Percentiles rank a stretch among this genome's conserved stretches.
phyloP scores from a whole-genome alignment of 768 basidiomycete species.

The Boletus tomentosulus region DNA sequence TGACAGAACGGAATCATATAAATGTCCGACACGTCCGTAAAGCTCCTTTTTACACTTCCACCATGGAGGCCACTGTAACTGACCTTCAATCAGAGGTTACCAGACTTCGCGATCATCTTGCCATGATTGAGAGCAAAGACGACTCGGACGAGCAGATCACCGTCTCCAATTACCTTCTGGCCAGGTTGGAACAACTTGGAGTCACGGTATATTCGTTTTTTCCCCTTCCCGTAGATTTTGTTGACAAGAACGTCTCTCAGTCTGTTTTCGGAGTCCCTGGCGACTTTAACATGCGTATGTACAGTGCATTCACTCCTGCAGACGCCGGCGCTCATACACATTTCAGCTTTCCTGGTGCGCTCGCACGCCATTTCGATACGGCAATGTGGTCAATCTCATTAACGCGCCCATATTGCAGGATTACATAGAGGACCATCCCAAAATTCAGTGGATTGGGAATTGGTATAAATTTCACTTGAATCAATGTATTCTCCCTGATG shows the following conservation, averaged over 20 bases:
- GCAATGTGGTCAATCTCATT: not conserved
- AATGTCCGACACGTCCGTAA: not conserved
- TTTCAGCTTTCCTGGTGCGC: constrained; percentile 28
- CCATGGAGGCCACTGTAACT: constrained; percentile 12
- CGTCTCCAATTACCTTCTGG: constrained; percentile 57
- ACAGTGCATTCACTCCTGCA: not conserved
- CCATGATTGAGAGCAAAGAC: constrained; percentile 24
- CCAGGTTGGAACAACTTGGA: constrained; percentile 59
- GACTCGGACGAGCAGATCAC: constrained; percentile 39
- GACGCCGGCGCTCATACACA: not conserved
- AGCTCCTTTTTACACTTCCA: not conserved
- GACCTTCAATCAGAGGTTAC: constrained; percentile 42
- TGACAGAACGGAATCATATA: not conserved
- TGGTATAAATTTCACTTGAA: constrained; percentile 42
- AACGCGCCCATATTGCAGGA: constrained; percentile 44
- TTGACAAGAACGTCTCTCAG: constrained; percentile 32
- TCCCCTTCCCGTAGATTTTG: not conserved
- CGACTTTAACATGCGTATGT: constrained; percentile 72
- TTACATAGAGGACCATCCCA: constrained; percentile 73
- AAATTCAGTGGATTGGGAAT: constrained; percentile 84
- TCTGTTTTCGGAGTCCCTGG: constrained; percentile 82
- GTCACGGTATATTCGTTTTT: constrained; percentile 44
- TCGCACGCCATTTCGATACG: not conserved
- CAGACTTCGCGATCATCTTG: constrained; percentile 44
- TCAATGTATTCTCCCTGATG: not conserved